Evolutionary conservation across 768 basidiomycete genomes (phyloP).

Genomic region (Sporobolomyces phaffii): DNA sequence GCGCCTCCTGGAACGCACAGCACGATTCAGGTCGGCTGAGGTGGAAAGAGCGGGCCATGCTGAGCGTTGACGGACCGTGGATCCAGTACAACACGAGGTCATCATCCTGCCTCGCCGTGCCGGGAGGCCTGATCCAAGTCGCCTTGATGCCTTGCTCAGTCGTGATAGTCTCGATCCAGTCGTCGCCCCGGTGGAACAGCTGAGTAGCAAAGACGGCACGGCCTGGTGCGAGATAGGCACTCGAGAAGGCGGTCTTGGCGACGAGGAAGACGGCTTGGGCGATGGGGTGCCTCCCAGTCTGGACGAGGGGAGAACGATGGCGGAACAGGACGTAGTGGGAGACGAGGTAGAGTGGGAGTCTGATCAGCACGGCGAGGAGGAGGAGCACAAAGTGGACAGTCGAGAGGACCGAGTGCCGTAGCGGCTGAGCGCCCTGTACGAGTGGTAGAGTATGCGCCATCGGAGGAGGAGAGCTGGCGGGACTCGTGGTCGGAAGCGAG

Average conservation of each 20-base stretch:
- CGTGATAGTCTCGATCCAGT: conserved; percentile 7
- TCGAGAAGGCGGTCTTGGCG: not conserved
- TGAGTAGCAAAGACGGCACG: not conserved
- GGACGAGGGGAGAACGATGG: not conserved
- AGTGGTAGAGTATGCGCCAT: not conserved
- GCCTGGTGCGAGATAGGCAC: not conserved
- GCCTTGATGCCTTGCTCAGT: conserved; percentile 5
- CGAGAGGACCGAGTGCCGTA: not conserved
- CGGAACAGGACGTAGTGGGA: conserved; percentile 18
- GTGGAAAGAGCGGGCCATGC: not conserved
- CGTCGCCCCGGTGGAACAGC: not conserved
- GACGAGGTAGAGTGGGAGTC: conserved; percentile 14
- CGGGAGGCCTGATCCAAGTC: conserved; percentile 15
- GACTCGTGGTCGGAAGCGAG: too few relatives aligned
- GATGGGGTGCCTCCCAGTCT: not conserved
- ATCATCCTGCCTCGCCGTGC: not conserved
- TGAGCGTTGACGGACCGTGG: conserved; percentile 7
- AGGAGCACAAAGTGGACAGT: not conserved
- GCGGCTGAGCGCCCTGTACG: not conserved
- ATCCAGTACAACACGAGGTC: conserved; percentile 27
- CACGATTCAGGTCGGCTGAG: too few relatives aligned
- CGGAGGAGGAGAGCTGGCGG: too few relatives aligned
- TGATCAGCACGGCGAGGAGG: not conserved
- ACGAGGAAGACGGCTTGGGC: not conserved
- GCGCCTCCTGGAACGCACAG: conserved; percentile 12